Conservation (phyloP, 176 grass and related monocot species). For the Aechmea fasciata region DNA sequence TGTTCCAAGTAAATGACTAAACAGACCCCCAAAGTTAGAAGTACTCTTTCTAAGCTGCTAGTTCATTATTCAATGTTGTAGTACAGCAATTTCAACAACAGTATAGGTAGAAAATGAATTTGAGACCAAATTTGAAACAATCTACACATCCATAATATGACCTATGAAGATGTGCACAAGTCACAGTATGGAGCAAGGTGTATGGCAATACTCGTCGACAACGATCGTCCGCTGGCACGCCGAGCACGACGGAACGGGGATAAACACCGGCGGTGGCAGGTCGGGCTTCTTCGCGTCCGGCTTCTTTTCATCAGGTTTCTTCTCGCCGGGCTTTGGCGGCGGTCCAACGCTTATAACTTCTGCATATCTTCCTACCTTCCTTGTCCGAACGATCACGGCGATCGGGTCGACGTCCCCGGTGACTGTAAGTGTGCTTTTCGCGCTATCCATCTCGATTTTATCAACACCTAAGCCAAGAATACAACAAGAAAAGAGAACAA, state of each 20-base stretch:
- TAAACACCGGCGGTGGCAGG: background rate
- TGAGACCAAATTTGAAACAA: background rate
- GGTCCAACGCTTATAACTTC: constrained; percentile 39
- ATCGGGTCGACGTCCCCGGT: constrained; percentile 54
- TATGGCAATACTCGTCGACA: constrained; percentile 25
- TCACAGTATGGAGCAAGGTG: constrained; percentile 22
- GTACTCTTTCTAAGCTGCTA: no score
- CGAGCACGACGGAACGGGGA: background rate
- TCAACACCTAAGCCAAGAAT: constrained; percentile 34
- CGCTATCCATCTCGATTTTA: constrained; percentile 65
- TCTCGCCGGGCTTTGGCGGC: constrained; percentile 34
- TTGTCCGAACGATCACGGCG: constrained; percentile 42
- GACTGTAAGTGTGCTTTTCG: constrained; percentile 54
- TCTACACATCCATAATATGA: background rate
- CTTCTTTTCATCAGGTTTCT: constrained; percentile 27
- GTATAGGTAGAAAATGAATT: background rate
- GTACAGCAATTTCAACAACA: no score
- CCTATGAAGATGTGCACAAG: background rate
- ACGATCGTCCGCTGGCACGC: background rate
- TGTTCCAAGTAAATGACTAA: no score
- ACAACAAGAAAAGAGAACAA: background rate
- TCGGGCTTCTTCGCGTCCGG: background rate
- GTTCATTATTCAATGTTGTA: no score
- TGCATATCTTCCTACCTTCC: constrained; percentile 46
- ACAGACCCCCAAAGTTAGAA: no score